Percentiles rank a stretch among this genome's conserved stretches.
Conservation (phyloP, 768 basidiomycete genomes). For the Hypholoma sublateritium region DNA sequence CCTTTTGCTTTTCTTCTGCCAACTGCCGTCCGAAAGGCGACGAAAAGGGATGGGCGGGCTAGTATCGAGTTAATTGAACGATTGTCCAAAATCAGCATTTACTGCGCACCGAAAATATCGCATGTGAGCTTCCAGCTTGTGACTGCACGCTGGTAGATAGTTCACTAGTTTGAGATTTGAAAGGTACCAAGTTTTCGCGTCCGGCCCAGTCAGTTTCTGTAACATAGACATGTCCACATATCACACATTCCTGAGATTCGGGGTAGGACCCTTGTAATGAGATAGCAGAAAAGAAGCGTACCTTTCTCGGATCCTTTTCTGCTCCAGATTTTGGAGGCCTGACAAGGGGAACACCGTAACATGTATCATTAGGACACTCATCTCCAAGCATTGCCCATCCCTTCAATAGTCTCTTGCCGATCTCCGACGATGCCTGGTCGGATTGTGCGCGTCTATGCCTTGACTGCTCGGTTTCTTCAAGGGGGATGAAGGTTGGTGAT, state of each 20-base stretch:
- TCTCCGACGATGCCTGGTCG: conserved; percentile 75
- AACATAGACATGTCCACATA: conserved; percentile 63
- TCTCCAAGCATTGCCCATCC: conserved; percentile 93
- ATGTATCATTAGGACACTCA: conserved; percentile 68
- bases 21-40: conserved; percentile 9
- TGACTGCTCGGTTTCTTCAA: conserved; percentile 65
- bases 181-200: conserved; percentile 39
- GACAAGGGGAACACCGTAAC: conserved; percentile 84
- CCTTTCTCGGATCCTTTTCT: conserved; percentile 67
- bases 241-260: conserved; percentile 69
- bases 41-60: not conserved
- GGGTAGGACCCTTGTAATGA: conserved; percentile 1
- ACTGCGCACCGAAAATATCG: not conserved
- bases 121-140: conserved; percentile 1
- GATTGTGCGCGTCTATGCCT: conserved; percentile 76
- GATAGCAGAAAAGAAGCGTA: conserved; percentile 24
- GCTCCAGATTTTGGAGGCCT: conserved; percentile 66
- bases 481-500: conserved; percentile 63
- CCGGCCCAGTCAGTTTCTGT: conserved; percentile 53
- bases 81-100: not conserved
- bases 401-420: conserved; percentile 73
- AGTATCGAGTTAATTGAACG: not conserved
- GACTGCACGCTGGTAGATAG: not conserved
- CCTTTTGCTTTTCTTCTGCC: conserved; percentile 1
- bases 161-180: not conserved